A percentile compares a stretch with the other conserved stretches of the same genome.
These are phyloP conservation scores for Gastroboletus turbinatus DNA, from an alignment of 1,284 basidiomycete species.

Conservation along the genomic window DNA sequence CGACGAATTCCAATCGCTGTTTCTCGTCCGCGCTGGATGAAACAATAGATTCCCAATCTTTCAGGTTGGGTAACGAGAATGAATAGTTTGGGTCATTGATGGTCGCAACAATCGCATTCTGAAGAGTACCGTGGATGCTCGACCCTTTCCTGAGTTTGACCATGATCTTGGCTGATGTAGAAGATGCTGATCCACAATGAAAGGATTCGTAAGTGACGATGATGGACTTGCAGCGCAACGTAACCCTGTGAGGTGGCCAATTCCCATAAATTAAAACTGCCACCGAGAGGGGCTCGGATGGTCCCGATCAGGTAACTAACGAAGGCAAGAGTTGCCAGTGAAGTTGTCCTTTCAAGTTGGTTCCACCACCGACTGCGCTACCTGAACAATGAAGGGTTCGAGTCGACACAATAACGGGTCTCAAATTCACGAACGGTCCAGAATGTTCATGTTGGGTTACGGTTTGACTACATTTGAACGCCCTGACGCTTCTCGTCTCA, in stretches of 20 bases:
- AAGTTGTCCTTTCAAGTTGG: not conserved
- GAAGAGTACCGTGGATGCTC: conserved; percentile 19
- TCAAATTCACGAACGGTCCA: not conserved
- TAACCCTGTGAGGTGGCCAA: not conserved
- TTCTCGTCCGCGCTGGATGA: conserved; percentile 31
- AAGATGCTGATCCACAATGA: not conserved
- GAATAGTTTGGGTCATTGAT: conserved; percentile 31
- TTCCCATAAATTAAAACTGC: not conserved
- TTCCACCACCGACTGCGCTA: not conserved
- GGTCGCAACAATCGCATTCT: conserved; percentile 24
- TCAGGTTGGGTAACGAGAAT: conserved; percentile 29
- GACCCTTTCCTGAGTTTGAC: conserved; percentile 20
- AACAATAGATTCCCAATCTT: conserved; percentile 34
- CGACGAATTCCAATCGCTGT: conserved; percentile 31
- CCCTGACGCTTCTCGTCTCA: not conserved
- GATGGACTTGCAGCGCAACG: not conserved
- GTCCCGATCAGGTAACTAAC: no score
- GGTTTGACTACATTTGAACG: no score
- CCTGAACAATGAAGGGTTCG: not conserved
- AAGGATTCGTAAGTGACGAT: not conserved
- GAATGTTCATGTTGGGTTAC: not conserved
- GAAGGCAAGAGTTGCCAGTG: no score
- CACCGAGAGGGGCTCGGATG: no score
- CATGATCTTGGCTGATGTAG: conserved; percentile 12
- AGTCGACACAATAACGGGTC: not conserved